phyloP scores from a whole-genome alignment of 164 flowering plant genomes.

The Liquidambar formosana region DNA sequence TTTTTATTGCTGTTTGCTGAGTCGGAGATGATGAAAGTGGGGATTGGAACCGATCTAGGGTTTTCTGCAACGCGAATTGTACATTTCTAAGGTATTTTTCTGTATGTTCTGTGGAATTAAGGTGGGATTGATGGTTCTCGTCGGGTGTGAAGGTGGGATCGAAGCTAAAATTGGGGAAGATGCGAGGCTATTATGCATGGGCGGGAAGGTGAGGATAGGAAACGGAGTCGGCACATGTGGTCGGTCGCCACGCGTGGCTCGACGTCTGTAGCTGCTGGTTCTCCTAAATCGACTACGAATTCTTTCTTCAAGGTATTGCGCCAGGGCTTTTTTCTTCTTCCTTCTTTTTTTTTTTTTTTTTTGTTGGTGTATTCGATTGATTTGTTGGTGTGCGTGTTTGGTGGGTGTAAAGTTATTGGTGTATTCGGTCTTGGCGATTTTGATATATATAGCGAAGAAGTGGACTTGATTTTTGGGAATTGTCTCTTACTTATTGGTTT shows the following conservation, averaged over 20 bases:
- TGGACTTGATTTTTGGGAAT: background rate
- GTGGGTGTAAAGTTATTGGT: background rate
- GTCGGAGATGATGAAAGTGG: slow-evolving; percentile 6
- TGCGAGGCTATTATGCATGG: slow-evolving; percentile 78
- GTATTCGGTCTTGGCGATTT: background rate
- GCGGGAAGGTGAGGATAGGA: slow-evolving; percentile 56
- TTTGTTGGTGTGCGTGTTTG: background rate
- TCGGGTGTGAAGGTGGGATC: slow-evolving; percentile 22
- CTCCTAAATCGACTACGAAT: slow-evolving; percentile 17
- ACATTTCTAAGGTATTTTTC: slow-evolving; percentile 14
- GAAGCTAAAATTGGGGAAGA: slow-evolving; percentile 38
- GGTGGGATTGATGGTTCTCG: slow-evolving; percentile 56
- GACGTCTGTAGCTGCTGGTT: slow-evolving; percentile 37
- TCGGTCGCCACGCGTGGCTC: slow-evolving; percentile 47
- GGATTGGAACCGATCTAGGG: slow-evolving; percentile 35
- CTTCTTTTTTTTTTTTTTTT: background rate
- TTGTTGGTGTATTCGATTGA: background rate
- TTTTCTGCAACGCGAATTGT: slow-evolving; percentile 15
- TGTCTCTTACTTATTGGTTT: background rate
- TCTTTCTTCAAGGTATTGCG: slow-evolving; percentile 50
- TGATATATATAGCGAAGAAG: background rate
- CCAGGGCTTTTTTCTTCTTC: too few relatives aligned
- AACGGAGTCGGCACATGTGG: slow-evolving; percentile 71
- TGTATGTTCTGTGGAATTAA: slow-evolving; percentile 15
- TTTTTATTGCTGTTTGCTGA: background rate